A percentile compares a stretch with the other conserved stretches of the same genome.
Evolutionary conservation across 805 yeast genomes (phyloP).

Genomic region (Candida verbasci): DNA sequence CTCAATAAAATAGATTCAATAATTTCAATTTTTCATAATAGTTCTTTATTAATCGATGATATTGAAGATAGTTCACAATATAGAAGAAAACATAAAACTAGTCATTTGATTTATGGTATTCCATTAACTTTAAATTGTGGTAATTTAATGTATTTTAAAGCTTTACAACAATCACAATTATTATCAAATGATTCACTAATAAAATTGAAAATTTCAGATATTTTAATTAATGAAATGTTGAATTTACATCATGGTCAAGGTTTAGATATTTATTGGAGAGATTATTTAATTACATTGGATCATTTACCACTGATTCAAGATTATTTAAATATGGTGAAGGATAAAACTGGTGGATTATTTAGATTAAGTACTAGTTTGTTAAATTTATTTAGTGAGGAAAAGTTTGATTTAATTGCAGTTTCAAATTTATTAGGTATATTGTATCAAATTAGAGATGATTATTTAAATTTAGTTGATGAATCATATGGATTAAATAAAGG

Average conservation of each 20-base stretch:
- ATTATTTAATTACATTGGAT: slow-evolving; percentile 22
- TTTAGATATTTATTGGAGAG: slow-evolving; percentile 85
- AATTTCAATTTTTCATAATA: slow-evolving; percentile 31
- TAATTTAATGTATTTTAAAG: slow-evolving; percentile 74
- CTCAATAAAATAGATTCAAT: slow-evolving; percentile 24
- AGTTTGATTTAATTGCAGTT: slow-evolving; percentile 37
- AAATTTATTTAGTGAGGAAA: slow-evolving; percentile 24
- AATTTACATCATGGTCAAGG: slow-evolving; percentile 90
- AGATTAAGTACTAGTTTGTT: slow-evolving; percentile 67
- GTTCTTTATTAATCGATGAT: slow-evolving; percentile 62
- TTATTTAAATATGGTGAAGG: slow-evolving; percentile 76
- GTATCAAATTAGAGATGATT: slow-evolving; percentile 86
- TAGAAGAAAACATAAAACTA: slow-evolving; percentile 75
- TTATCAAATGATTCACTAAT: slow-evolving; percentile 13
- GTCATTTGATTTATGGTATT: slow-evolving; percentile 72
- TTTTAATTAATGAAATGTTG: slow-evolving; percentile 68
- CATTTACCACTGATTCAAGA: slow-evolving; percentile 31
- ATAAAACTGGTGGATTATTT: slow-evolving; percentile 85
- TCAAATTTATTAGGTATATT: slow-evolving; percentile 77
- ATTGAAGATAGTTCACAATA: slow-evolving; percentile 71
- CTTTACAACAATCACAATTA: slow-evolving; percentile 46
- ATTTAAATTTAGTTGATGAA: slow-evolving; percentile 58
- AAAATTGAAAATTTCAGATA: slow-evolving; percentile 27
- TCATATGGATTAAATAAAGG: slow-evolving; percentile 60
- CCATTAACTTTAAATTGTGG: slow-evolving; percentile 82